Percentiles rank a stretch among this genome's conserved stretches.
phyloP scores from a whole-genome alignment of 2,329 filamentous ascomycete genomes.

The Ophiosphaerella narmari region DNA sequence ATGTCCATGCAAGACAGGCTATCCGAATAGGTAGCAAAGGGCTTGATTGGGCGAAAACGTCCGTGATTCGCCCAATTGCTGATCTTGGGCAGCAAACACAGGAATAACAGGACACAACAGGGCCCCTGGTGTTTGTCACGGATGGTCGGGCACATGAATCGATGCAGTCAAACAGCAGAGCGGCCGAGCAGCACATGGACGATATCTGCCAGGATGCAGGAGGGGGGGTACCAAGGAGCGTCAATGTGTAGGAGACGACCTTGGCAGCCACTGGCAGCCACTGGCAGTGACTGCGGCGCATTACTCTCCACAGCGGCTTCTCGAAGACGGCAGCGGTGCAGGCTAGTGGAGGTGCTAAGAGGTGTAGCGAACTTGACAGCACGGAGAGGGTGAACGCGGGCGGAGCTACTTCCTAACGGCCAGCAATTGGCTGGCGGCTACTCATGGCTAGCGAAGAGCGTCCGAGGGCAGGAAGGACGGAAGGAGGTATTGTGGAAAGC shows the following conservation, averaged over 20 bases:
- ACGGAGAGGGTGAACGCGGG: slow-evolving; percentile 14
- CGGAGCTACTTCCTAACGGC: slow-evolving; percentile 25
- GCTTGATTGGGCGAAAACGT: neutral
- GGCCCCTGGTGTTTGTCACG: neutral
- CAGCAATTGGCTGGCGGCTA: slow-evolving; percentile 21
- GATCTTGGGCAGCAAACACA: slow-evolving; percentile 29
- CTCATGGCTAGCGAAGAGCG: slow-evolving; percentile 21
- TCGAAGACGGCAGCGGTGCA: slow-evolving; percentile 31
- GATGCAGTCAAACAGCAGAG: neutral
- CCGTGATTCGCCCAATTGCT: slow-evolving; percentile 8
- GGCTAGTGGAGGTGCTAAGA: slow-evolving; percentile 17
- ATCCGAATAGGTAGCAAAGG: slow-evolving; percentile 10
- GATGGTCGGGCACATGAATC: neutral
- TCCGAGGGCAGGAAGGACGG: slow-evolving; percentile 25
- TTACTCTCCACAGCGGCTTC: slow-evolving; percentile 40
- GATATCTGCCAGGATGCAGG: no score
- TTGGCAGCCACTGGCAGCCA: slow-evolving; percentile 14
- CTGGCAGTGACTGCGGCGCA: slow-evolving; percentile 19
- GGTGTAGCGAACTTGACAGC: slow-evolving; percentile 14
- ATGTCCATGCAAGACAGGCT: neutral
- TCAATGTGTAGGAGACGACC: no score
- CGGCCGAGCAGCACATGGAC: no score
- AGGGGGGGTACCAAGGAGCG: no score
- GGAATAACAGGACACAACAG: neutral
- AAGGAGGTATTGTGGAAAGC: slow-evolving; percentile 6